Conservation (phyloP, 805 yeast species). For the Cyberlindnera maclurae region DNA sequence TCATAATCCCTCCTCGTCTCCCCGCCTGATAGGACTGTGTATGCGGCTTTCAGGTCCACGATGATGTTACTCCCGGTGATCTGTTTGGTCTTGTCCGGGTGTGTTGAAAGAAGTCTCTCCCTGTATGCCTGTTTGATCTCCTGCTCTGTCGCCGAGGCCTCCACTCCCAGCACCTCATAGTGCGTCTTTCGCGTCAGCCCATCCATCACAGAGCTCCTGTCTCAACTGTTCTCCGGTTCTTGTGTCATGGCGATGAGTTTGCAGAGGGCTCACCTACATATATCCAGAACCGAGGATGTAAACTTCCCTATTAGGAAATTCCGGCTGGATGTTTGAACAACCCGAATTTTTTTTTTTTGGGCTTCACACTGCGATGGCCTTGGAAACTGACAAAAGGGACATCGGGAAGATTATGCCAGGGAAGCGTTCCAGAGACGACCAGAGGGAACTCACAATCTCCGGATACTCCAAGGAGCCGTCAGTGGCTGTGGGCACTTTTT, state of each 20-base stretch:
- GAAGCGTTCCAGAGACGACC: constrained; percentile 31
- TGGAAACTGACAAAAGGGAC: not conserved
- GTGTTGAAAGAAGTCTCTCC: constrained; percentile 48
- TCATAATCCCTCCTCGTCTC: constrained; percentile 45
- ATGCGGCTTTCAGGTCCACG: constrained; percentile 56
- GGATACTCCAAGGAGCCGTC: constrained; percentile 35
- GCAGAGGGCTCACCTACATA: too few relatives aligned
- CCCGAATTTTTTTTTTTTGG: not conserved
- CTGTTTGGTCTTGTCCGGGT: constrained; percentile 65
- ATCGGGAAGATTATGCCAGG: constrained; percentile 4
- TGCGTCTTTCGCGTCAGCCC: constrained; percentile 25
- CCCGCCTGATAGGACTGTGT: constrained; percentile 41
- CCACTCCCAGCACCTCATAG: constrained; percentile 55
- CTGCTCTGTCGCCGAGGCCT: constrained; percentile 26
- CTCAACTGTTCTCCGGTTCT: too few relatives aligned
- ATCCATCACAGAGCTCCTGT: too few relatives aligned
- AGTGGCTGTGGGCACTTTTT: constrained; percentile 61
- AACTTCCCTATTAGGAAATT: not conserved
- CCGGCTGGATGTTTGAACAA: constrained; percentile 1
- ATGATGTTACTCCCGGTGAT: constrained; percentile 23
- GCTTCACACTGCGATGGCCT: constrained; percentile 7
- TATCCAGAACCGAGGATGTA: constrained; percentile 4
- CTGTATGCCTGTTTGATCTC: constrained; percentile 62
- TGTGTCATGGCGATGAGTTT: too few relatives aligned
- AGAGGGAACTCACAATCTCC: constrained; percentile 34